Base-by-base conservation (phyloP, 768 basidiomycete genomes). In the Symmetrospora coprosmae region DNA sequence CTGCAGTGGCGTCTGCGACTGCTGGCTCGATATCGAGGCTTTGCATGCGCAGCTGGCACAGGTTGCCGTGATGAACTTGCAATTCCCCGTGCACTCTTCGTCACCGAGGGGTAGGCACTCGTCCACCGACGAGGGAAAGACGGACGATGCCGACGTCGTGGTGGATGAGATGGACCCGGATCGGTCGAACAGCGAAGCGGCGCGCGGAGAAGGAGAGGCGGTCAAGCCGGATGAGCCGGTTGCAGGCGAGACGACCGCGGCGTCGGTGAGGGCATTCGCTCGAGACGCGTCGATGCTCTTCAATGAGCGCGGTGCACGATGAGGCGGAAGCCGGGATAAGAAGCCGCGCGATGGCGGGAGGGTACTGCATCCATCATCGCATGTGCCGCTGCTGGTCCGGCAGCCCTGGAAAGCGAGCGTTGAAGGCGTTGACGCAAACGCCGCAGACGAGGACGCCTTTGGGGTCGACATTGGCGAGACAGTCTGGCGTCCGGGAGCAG, bases 71-170 rank as follows among this genome's bases (percentile, higher is more conserved):
- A 63, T 30, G 35, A 27, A 19, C 33, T 11, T 30, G 45, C 62
- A 63, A 8, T 31, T 35, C 28, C 52, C 62, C 21, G 43, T 47
- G 62, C 62, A 63, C 31, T 23, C 46, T 19, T 45, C 52, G 30
- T 58, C 30, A 25, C 13, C 43, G 19, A 56, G 25, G 9, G 43
- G 56, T 21, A 37, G 33, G 34, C 21, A 19, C 14, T 21, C 60
- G 7, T 28, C 37, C 25, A 50, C 34, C 14, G 60, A 34, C n/a
- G 19, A 30, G 8, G 56, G 25, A 16, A 30, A 35, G 30, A 25
- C n/a, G 58, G 34, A 34, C 16, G 55, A 45, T 30, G 28, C 23
- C 23, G 52, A 21, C 3, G 55, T 58, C 7, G 41, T 43, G 40
- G 7, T 33, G 25, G 62, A 63, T 4, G 52, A 56, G 28, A 47